Conservation (phyloP, 257 asterid species). For the Avicennia marina region DNA sequence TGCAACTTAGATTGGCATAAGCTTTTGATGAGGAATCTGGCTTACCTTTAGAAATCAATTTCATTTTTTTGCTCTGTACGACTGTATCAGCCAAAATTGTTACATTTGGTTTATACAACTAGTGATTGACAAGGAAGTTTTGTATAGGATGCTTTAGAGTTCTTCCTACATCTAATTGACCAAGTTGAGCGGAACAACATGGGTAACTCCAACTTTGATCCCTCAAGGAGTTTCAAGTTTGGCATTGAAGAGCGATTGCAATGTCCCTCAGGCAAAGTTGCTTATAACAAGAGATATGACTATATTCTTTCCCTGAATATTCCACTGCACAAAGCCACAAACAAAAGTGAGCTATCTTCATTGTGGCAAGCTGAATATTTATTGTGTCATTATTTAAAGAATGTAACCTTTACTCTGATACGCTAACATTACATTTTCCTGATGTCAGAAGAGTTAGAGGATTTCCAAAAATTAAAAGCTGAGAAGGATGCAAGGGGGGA, state of each 20-base stretch:
- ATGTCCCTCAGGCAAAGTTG: conserved; percentile 85
- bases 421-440: neutral
- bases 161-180: conserved; percentile 91
- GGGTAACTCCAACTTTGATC: conserved; percentile 58
- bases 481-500: conserved; percentile 67
- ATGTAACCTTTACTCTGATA: conserved; percentile 18
- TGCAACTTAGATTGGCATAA: too few species aligned
- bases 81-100: conserved; percentile 8
- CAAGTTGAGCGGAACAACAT: conserved; percentile 80
- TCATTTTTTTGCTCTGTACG: too few species aligned
- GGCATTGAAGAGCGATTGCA: conserved; percentile 93
- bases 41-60: too few species aligned
- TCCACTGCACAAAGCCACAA: conserved; percentile 82
- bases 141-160: conserved; percentile 90
- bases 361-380: conserved; percentile 7
- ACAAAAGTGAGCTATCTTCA: conserved; percentile 62
- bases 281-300: conserved; percentile 78
- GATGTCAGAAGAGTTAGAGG: conserved; percentile 67
- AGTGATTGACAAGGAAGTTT: conserved; percentile 21
- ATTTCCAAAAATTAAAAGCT: conserved; percentile 62
- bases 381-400: conserved; percentile 6
- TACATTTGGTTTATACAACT: conserved; percentile 5
- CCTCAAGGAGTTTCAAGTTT: conserved; percentile 90
- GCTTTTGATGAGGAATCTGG: too few species aligned
- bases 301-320: conserved; percentile 77